Conservation (phyloP, 805 yeast species). For the Cyberlindnera mrakii region DNA sequence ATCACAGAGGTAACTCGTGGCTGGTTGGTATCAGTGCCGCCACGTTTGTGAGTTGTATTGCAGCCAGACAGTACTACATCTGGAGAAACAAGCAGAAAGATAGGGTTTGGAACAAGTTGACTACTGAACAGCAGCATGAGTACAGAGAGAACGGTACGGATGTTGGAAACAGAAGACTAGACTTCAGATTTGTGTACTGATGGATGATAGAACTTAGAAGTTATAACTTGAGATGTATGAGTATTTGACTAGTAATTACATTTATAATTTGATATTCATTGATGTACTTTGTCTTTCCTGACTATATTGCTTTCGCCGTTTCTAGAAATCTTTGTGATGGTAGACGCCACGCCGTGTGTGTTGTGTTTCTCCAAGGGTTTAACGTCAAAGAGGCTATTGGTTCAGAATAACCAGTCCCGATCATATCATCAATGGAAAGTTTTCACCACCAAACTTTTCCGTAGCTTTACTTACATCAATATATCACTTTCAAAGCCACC, state of each 20-base stretch:
- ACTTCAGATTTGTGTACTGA: slow-evolving; percentile 31
- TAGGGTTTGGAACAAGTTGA: slow-evolving; percentile 43
- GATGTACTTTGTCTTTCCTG: too few species aligned
- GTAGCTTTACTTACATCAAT: too few species aligned
- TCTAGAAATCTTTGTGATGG: too few species aligned
- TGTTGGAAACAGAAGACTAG: slow-evolving; percentile 53
- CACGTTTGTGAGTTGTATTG: slow-evolving; percentile 23
- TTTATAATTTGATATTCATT: too few species aligned
- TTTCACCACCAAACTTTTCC: too few species aligned
- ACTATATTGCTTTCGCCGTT: too few species aligned
- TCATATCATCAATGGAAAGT: too few species aligned
- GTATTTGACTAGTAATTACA: neutral
- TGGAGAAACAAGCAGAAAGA: slow-evolving; percentile 39
- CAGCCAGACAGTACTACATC: slow-evolving; percentile 28
- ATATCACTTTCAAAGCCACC: too few species aligned
- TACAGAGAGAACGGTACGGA: slow-evolving; percentile 44
- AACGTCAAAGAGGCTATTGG: too few species aligned
- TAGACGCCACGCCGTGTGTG: too few species aligned
- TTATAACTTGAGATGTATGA: neutral
- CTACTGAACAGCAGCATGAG: slow-evolving; percentile 41
- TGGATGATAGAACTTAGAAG: neutral
- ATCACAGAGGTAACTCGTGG: slow-evolving; percentile 48
- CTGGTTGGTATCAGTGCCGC: slow-evolving; percentile 33
- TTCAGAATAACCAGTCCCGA: too few species aligned
- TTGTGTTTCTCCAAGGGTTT: too few species aligned